phyloP scores from a whole-genome alignment of 2,329 filamentous ascomycete genomes.

The Gnomoniopsis smithogilvyi region DNA sequence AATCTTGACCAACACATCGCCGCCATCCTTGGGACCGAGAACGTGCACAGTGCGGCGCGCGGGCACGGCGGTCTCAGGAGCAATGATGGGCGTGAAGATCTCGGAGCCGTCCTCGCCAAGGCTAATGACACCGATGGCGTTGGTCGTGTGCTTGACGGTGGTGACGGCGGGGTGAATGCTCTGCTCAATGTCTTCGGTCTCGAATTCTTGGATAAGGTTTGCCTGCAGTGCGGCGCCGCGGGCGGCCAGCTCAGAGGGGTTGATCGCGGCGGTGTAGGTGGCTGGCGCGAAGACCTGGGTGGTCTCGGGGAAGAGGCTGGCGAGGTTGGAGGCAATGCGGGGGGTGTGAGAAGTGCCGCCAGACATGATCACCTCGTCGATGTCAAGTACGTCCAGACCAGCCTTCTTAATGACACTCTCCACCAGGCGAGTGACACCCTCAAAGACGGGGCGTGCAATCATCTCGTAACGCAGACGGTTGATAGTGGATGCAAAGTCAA shows the following conservation, averaged over 20 bases:
- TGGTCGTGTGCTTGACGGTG: slow-evolving; percentile 83
- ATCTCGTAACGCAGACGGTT: slow-evolving; percentile 94
- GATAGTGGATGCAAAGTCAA: slow-evolving; percentile 88
- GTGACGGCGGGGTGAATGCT: slow-evolving; percentile 94
- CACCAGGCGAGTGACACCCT: slow-evolving; percentile 82
- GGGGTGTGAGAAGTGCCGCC: slow-evolving; percentile 93
- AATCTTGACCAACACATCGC: slow-evolving; percentile 83
- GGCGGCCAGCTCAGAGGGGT: slow-evolving; percentile 86
- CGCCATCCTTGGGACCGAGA: slow-evolving; percentile 71
- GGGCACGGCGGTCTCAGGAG: slow-evolving; percentile 84
- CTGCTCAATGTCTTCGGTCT: slow-evolving; percentile 89
- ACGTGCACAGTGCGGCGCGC: slow-evolving; percentile 83
- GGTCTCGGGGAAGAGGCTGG: slow-evolving; percentile 74
- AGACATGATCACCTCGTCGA: slow-evolving; percentile 91
- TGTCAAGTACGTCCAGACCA: slow-evolving; percentile 83
- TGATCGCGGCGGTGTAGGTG: slow-evolving; percentile 74
- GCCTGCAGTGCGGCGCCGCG: slow-evolving; percentile 95
- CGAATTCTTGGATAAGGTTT: slow-evolving; percentile 90
- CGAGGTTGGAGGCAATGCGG: slow-evolving; percentile 80
- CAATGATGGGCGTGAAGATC: slow-evolving; percentile 76
- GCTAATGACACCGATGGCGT: slow-evolving; percentile 83
- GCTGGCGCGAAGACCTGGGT: slow-evolving; percentile 81
- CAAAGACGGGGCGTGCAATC: slow-evolving; percentile 80
- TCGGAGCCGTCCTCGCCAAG: slow-evolving; percentile 54
- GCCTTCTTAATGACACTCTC: slow-evolving; percentile 88